These are phyloP conservation scores for Ensete glaucum DNA, from an alignment of 176 grass and related monocot genomes.

Conservation along the genomic window DNA sequence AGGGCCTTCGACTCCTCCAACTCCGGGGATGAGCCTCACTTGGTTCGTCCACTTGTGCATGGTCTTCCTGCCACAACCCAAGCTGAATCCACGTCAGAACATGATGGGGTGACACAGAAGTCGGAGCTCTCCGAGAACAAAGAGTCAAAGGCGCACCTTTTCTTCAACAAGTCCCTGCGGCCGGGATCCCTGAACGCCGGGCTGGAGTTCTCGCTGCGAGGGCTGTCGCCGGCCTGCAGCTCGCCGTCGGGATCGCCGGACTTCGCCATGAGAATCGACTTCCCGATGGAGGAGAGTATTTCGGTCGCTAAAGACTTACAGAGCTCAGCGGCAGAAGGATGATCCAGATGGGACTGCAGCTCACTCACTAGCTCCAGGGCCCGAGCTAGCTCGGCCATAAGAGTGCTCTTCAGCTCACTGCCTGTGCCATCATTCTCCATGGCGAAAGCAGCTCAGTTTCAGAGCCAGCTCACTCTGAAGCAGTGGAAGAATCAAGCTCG, in stretches of 20 bases:
- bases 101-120: neutral
- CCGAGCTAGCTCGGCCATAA: constrained; percentile 50
- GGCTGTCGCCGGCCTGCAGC: constrained; percentile 27
- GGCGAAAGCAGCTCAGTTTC: too few relatives aligned
- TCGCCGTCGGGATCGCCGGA: constrained; percentile 4
- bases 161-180: constrained; percentile 46
- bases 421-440: constrained; percentile 22
- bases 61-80: constrained; percentile 32
- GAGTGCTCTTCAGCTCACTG: constrained; percentile 16
- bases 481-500: too few relatives aligned
- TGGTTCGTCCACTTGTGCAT: constrained; percentile 33
- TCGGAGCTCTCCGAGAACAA: too few relatives aligned
- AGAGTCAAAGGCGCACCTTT: constrained; percentile 30
- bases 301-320: constrained; percentile 40
- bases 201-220: constrained; percentile 40
- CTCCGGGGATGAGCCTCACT: constrained; percentile 28
- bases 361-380: constrained; percentile 42
- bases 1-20: constrained; percentile 26
- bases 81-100: neutral
- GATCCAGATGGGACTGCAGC: constrained; percentile 40
- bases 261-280: constrained; percentile 39
- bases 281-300: constrained; percentile 39
- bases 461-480: too few relatives aligned
- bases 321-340: constrained; percentile 15
- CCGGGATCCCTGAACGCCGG: constrained; percentile 23